Evolutionary conservation across 345 rosid genomes (phyloP).

Genomic region (Combretum micranthum): DNA sequence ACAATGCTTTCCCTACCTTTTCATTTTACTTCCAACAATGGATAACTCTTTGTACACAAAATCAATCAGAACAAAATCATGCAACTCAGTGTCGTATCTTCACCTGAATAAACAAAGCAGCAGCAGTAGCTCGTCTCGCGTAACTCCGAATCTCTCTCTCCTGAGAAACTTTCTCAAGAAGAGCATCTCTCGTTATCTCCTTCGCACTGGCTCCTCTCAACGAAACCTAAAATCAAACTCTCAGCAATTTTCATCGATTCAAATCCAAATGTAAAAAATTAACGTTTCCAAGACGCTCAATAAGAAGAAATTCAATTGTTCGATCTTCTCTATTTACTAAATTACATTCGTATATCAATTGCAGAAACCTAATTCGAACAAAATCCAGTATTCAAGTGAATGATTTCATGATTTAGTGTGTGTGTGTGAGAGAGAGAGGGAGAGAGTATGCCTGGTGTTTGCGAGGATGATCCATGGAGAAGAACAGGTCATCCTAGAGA

Average conservation of each 20-base stretch:
- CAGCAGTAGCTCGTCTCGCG: conserved; percentile 63
- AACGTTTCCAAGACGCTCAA: not conserved
- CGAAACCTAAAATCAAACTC: conserved; percentile 53
- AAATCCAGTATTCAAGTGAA: not conserved
- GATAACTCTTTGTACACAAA: no score
- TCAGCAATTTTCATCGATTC: conserved; percentile 2
- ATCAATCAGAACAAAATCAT: no score
- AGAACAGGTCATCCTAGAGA: conserved; percentile 4
- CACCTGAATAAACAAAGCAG: conserved; percentile 71
- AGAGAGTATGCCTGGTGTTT: conserved; percentile 51
- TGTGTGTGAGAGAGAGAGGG: not conserved
- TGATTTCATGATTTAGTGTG: not conserved
- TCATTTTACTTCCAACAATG: no score
- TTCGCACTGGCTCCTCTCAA: conserved; percentile 84
- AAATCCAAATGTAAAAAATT: not conserved
- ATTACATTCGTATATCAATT: no score
- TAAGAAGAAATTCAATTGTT: not conserved
- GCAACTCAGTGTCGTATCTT: not conserved
- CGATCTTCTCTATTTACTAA: no score
- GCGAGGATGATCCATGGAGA: conserved; percentile 55
- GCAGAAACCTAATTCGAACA: not conserved
- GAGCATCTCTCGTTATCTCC: conserved; percentile 88
- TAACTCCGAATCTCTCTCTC: conserved; percentile 80
- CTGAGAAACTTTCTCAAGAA: conserved; percentile 74
- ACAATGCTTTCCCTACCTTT: no score